Percentiles rank a stretch among this genome's conserved stretches.
phyloP scores from a whole-genome alignment of 2,329 filamentous ascomycete species.

The Dothideomycetes sp. region DNA sequence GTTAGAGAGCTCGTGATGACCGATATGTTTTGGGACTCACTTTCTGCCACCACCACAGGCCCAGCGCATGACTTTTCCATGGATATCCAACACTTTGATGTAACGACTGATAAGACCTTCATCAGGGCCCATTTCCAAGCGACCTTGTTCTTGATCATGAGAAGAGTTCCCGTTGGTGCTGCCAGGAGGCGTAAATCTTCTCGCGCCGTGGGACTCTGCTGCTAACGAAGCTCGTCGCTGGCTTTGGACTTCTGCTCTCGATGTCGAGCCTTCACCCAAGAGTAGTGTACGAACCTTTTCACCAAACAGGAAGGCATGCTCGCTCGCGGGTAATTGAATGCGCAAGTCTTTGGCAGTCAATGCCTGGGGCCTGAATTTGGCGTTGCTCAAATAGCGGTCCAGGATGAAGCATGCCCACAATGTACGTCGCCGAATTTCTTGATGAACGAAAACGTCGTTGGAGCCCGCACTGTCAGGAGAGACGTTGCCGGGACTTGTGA shows the following conservation, averaged over 20 bases:
- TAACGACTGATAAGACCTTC: slow-evolving; percentile 43
- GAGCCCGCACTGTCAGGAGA: slow-evolving; percentile 15
- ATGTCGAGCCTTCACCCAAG: slow-evolving; percentile 30
- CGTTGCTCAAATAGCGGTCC: slow-evolving; percentile 59
- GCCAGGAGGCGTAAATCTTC: slow-evolving; percentile 9
- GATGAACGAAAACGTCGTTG: slow-evolving; percentile 43
- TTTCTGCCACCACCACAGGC: slow-evolving; percentile 49
- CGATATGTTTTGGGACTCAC: slow-evolving; percentile 26
- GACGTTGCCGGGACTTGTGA: not conserved
- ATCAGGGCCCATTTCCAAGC: slow-evolving; percentile 43
- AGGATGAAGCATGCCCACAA: slow-evolving; percentile 69
- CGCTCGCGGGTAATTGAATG: slow-evolving; percentile 60
- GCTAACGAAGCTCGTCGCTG: slow-evolving; percentile 39
- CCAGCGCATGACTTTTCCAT: slow-evolving; percentile 48
- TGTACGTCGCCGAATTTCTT: slow-evolving; percentile 58
- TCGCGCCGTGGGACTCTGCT: slow-evolving; percentile 17
- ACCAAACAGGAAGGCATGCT: slow-evolving; percentile 55
- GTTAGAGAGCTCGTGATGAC: not conserved
- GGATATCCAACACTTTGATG: slow-evolving; percentile 46
- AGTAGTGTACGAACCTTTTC: slow-evolving; percentile 47
- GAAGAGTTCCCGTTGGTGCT: slow-evolving; percentile 4
- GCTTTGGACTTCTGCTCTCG: slow-evolving; percentile 32
- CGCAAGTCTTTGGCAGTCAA: slow-evolving; percentile 51
- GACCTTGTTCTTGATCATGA: slow-evolving; percentile 35
- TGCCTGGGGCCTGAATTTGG: slow-evolving; percentile 51